These are phyloP conservation scores for Coniochaeta ligniaria DNA, from an alignment of 2,329 filamentous ascomycete genomes.

Conservation along the genomic window DNA sequence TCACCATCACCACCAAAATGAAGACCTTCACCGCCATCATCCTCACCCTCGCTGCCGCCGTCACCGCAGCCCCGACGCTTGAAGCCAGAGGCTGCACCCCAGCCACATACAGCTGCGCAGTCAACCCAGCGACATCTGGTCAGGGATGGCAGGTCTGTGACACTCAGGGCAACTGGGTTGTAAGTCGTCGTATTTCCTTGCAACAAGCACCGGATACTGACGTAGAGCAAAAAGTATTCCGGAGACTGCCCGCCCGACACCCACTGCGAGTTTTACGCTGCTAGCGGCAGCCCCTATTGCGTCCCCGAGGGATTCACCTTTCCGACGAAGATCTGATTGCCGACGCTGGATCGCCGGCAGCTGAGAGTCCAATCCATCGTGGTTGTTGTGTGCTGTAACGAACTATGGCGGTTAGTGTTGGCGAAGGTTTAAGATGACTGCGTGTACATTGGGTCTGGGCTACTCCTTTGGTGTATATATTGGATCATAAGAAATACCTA, in stretches of 20 bases:
- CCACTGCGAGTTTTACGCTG: constrained; percentile 10
- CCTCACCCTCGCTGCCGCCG: constrained; percentile 9
- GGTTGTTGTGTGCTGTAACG: too few species aligned
- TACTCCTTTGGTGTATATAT: neutral
- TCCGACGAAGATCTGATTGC: neutral
- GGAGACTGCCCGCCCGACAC: constrained; percentile 10
- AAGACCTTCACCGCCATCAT: constrained; percentile 10
- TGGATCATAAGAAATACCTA: neutral
- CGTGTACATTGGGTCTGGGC: neutral
- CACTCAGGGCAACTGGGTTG: constrained; percentile 9
- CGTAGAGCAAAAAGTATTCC: constrained; percentile 7
- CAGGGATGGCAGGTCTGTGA: constrained; percentile 16
- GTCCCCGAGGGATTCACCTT: constrained; percentile 1
- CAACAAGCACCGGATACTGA: neutral
- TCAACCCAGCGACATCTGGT: neutral
- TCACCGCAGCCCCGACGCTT: constrained; percentile 6
- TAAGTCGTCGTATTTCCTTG: constrained; percentile 5
- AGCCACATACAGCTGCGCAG: constrained; percentile 10
- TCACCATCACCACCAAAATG: constrained; percentile 13
- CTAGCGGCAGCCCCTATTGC: constrained; percentile 17
- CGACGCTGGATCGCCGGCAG: neutral
- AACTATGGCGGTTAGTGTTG: neutral
- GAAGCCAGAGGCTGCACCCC: constrained; percentile 9
- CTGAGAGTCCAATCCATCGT: too few species aligned
- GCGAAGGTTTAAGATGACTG: neutral